Evolutionary conservation across 495 filamentous ascomycete genomes (phyloP), one percentile per base, ranked within the genome.

Genomic region (Neurospora intermedia): DNA sequence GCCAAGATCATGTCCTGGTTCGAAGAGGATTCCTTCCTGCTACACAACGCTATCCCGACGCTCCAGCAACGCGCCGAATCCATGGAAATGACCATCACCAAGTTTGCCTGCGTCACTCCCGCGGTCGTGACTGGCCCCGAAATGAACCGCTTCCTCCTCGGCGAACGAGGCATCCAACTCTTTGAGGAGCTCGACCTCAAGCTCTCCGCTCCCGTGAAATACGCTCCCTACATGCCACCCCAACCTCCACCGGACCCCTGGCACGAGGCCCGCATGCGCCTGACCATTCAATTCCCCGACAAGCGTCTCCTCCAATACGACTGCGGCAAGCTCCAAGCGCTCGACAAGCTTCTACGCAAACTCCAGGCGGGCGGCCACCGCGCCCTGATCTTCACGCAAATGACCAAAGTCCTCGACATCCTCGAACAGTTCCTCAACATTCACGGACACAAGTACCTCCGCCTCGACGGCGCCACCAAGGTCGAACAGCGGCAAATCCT

Each of bases 371-470:
- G 93, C 71, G 93, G 94, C 18, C 96, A 98, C 78, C 92, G 96
- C 7, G 95, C 93, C 6, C 84, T 99, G 41, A 98, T 99, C 80
- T 99, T 99, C 83, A 98, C 96, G 2, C 96, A 99, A 77, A 99
- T 99, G 96, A 98, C 96, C 38, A 97, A 95, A 80, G 96, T 98
- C 75, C 89, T 99, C 6, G 94, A 99, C 82, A 96, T 99, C 73
- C 87, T 99, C 20, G 96, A 99, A 77, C 94, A 94, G 73, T 99
- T 98, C 79, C 89, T 99, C 78, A 98, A 98, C 80, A 98, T 99
- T 73, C 96, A 98, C 77, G 94, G 94, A 1, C 93, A 98, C 81
- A 96, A 95, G 40, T 99, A 99, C 54, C 78, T 81, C 5, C 93
- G 96, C 39, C 90, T 99, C 11, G 96, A 99, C 77, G 96, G 96